These are phyloP conservation scores for Helotiales sp. DNA, from an alignment of 2,329 filamentous ascomycete genomes.

Conservation along the genomic window DNA sequence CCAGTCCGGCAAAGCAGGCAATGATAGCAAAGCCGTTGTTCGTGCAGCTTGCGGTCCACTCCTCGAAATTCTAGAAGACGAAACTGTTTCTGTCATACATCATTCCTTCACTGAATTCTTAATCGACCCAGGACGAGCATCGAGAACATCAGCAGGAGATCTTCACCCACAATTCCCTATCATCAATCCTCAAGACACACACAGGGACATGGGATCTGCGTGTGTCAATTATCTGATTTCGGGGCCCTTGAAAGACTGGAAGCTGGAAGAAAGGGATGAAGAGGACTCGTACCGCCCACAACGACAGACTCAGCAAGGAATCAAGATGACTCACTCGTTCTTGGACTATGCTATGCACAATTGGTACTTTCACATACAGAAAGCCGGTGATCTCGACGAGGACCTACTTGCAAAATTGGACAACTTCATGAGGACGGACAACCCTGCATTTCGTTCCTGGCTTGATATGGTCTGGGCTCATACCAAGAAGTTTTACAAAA, in stretches of 20 bases:
- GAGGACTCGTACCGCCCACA: not conserved
- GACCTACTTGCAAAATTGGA: conserved; percentile 5
- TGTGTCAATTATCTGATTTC: conserved; percentile 9
- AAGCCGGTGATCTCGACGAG: conserved; percentile 5
- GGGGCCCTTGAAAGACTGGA: conserved; percentile 5
- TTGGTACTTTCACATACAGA: conserved; percentile 16
- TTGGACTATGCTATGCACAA: conserved; percentile 21
- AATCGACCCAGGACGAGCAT: conserved; percentile 24
- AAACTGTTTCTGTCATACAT: conserved; percentile 46
- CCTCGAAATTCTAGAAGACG: conserved; percentile 45
- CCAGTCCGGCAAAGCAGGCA: conserved; percentile 3
- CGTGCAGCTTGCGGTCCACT: conserved; percentile 41
- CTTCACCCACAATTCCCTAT: conserved; percentile 8
- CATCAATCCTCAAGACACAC: conserved; percentile 8
- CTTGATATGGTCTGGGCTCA: conserved; percentile 4
- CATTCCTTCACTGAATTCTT: conserved; percentile 51
- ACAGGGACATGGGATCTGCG: not conserved
- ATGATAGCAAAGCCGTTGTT: conserved; percentile 38
- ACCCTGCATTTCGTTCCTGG: conserved; percentile 7
- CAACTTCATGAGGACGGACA: conserved; percentile 2
- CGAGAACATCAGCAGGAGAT: not conserved
- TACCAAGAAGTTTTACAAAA: not conserved
- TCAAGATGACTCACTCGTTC: conserved; percentile 21
- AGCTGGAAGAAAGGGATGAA: not conserved
- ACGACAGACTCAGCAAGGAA: not conserved